Percentiles rank a stretch among this genome's conserved stretches.
Evolutionary conservation across 2,329 filamentous ascomycete genomes (phyloP).

Genomic region (Pyrenochaeta sp.): DNA sequence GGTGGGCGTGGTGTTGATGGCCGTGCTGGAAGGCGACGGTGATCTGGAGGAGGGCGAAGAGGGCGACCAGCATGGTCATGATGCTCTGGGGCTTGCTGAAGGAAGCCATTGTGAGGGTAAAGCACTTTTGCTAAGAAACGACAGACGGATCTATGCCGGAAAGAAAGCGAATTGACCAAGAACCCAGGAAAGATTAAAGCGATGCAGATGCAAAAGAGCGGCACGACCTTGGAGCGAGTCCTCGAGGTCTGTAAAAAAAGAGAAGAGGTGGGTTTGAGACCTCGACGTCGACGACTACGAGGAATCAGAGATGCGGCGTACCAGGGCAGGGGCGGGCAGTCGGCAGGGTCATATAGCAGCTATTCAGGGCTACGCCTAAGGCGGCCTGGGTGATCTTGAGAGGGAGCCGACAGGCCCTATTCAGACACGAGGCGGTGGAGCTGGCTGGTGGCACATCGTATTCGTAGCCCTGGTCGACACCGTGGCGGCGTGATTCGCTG

Average conservation of each 20-base stretch:
- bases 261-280: slow-evolving; percentile 25
- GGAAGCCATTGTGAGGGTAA: slow-evolving; percentile 36
- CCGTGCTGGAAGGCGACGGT: slow-evolving; percentile 38
- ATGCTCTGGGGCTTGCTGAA: slow-evolving; percentile 45
- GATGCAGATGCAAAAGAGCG: slow-evolving; percentile 39
- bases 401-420: slow-evolving; percentile 19
- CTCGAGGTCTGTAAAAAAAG: slow-evolving; percentile 38
- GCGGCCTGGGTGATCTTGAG: slow-evolving; percentile 20
- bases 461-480: slow-evolving; percentile 13
- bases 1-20: slow-evolving; percentile 29
- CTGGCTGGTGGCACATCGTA: slow-evolving; percentile 26
- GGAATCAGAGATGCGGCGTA: slow-evolving; percentile 38
- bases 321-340: slow-evolving; percentile 33
- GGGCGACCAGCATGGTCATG: slow-evolving; percentile 41
- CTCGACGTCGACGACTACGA: slow-evolving; percentile 37
- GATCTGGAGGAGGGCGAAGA: slow-evolving; percentile 43
- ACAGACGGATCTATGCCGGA: slow-evolving; percentile 11
- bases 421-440: slow-evolving; percentile 32
- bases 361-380: slow-evolving; percentile 32
- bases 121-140: slow-evolving; percentile 15
- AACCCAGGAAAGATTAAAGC: slow-evolving; percentile 17
- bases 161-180: slow-evolving; percentile 17
- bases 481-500: slow-evolving; percentile 24
- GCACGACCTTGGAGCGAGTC: slow-evolving; percentile 41
- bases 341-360: slow-evolving; percentile 41